Percentiles rank a stretch among this genome's conserved stretches.
phyloP scores from a whole-genome alignment of 148 eudicot genomes.

The Tetragonia tetragonoides region DNA sequence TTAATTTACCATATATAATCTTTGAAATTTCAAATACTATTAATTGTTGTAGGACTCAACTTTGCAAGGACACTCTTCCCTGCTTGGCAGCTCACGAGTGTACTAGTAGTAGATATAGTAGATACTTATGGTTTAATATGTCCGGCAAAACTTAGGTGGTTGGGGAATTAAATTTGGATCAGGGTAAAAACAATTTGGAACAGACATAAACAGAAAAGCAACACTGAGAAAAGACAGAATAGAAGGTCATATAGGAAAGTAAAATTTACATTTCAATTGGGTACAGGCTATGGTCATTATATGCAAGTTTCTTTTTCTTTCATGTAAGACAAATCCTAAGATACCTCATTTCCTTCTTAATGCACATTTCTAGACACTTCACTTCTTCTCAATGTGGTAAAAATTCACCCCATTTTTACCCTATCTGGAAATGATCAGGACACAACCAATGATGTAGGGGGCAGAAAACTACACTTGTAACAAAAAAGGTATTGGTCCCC shows the following conservation, averaged over 20 bases:
- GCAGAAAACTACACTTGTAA: conserved; percentile 28
- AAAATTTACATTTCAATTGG: not conserved
- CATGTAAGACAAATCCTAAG: conserved; percentile 40
- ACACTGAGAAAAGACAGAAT: conserved; percentile 26
- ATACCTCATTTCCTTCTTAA: conserved; percentile 28
- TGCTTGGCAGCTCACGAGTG: too few relatives aligned
- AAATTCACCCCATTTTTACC: conserved; percentile 17
- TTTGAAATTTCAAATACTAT: too few relatives aligned
- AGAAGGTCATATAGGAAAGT: not conserved
- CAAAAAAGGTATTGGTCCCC: conserved; percentile 21
- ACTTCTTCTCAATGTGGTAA: conserved; percentile 17
- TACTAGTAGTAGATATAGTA: too few relatives aligned
- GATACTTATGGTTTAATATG: too few relatives aligned
- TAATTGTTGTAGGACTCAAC: too few relatives aligned
- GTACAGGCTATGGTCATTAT: not conserved
- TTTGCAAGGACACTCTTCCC: too few relatives aligned
- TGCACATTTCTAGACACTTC: conserved; percentile 31
- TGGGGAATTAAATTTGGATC: conserved; percentile 12
- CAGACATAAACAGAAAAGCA: conserved; percentile 8
- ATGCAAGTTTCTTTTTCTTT: conserved; percentile 9
- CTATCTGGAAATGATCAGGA: conserved; percentile 11
- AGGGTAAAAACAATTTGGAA: conserved; percentile 4
- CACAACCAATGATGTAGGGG: conserved; percentile 4
- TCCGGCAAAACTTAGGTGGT: conserved; percentile 8
- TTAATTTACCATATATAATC: too few relatives aligned